Conservation (phyloP, 225 moss, liverwort and hornwort genomes). For the Bryum argenteum region DNA sequence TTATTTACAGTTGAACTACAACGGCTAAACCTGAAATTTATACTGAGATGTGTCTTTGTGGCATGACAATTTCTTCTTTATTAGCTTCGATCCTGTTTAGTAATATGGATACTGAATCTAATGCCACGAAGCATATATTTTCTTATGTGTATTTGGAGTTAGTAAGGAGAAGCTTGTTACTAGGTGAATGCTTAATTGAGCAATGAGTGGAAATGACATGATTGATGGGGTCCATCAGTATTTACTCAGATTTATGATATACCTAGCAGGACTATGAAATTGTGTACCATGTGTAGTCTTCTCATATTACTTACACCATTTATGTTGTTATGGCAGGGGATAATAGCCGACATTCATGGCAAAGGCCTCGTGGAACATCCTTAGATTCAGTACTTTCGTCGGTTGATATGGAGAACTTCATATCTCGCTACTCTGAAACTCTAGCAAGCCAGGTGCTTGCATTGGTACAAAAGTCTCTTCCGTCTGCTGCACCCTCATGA, state of each 20-base stretch:
- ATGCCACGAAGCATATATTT: no score
- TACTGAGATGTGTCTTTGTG: not conserved
- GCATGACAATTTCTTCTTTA: conserved; percentile 1
- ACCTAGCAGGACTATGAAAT: no score
- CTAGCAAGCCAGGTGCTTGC: conserved; percentile 51
- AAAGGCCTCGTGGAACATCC: conserved; percentile 38
- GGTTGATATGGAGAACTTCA: conserved; percentile 42
- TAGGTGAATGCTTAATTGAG: no score
- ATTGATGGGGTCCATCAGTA: no score
- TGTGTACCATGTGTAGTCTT: not conserved
- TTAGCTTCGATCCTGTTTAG: no score
- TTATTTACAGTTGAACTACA: not conserved
- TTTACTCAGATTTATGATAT: no score
- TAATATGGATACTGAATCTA: not conserved
- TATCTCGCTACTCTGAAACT: conserved; percentile 48
- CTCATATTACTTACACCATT: conserved; percentile 1
- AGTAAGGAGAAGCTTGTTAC: no score
- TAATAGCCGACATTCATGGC: conserved; percentile 23
- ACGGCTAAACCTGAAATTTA: conserved; percentile 1
- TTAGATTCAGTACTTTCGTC: conserved; percentile 43
- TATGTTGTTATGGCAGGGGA: conserved; percentile 19
- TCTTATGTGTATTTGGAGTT: no score
- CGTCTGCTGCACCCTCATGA: conserved; percentile 28
- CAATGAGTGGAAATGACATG: no score
- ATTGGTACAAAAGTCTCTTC: conserved; percentile 44